Evolutionary conservation across 805 yeast species (phyloP), one percentile per base, ranked within the genome.

Genomic region (Starmerella bombi): DNA sequence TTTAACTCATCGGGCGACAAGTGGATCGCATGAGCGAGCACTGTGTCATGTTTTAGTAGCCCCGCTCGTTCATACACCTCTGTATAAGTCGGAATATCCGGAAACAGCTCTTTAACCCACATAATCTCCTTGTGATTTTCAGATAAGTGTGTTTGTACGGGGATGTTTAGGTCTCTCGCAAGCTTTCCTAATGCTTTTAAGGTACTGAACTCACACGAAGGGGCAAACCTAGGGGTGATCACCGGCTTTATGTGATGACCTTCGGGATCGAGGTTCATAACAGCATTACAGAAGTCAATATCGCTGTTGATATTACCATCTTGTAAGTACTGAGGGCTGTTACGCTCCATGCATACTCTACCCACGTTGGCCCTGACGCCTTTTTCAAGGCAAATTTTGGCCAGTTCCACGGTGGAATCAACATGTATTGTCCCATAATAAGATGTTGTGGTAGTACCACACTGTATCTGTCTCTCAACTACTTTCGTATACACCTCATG

Each of bases 281-380:
- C 66, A 54, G 78, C 76, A 8, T 71, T 64, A 3, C 81, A 67
- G 3, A 84, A 74, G 4, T 64, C 59, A 14, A 63, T 48, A 48
- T 81, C 81, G 3, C 76, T 67, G 16, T 60, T 52, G 32, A 76
- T 57, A 28, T 80, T 70, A 29, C 71, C 74, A 4, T 64, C 53
- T 5, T 74, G 63, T 52, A 82, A 86, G 23, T 54, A 53, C 23
- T 71, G 78, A 0, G 91, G 93, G 1, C 83, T 72, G 61, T 82
- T 77, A 45, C 72, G 70, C 56, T 85, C 79, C 97, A 91, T 91
- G 57, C 97, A 91, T 17, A 84, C 94, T 52, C 88, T 78, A 3
- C 98, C 98, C 29, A 91, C 74, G 40, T 81, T 70, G 0, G 94
- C 95, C 45, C 96, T 66, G 60, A 86, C 97, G 29, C 94, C 94